A percentile compares a stretch with the other conserved stretches of the same genome.
These are phyloP conservation scores for Haplosporangium gracile DNA, from an alignment of 192 early-diverging fungal genomes.

Conservation along the genomic window DNA sequence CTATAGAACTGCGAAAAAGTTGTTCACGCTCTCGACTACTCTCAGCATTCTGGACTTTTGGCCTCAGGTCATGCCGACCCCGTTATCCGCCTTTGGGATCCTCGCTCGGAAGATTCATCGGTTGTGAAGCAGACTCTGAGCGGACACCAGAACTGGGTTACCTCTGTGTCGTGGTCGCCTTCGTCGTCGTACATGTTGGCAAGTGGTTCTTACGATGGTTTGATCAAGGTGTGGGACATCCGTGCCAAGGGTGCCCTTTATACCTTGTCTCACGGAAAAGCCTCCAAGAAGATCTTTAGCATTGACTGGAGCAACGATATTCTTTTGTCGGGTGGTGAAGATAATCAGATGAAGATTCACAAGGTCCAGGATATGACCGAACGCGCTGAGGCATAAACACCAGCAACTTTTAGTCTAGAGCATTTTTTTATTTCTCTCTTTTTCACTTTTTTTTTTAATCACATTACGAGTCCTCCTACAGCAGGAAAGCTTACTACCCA, in stretches of 20 bases:
- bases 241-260: slow-evolving; percentile 89
- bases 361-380: slow-evolving; percentile 51
- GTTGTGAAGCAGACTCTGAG: slow-evolving; percentile 83
- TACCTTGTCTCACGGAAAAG: slow-evolving; percentile 65
- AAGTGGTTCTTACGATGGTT: slow-evolving; percentile 88
- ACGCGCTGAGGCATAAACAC: slow-evolving; percentile 30
- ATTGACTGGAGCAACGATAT: slow-evolving; percentile 77
- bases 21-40: slow-evolving; percentile 81
- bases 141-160: slow-evolving; percentile 88
- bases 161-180: slow-evolving; percentile 88
- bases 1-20: slow-evolving; percentile 88
- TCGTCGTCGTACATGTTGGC: slow-evolving; percentile 80
- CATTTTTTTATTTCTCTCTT: neutral
- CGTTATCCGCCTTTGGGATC: slow-evolving; percentile 91
- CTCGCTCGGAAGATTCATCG: slow-evolving; percentile 79
- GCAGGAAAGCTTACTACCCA: neutral
- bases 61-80: slow-evolving; percentile 93
- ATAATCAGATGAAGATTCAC: slow-evolving; percentile 73
- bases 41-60: slow-evolving; percentile 73
- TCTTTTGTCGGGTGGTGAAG: slow-evolving; percentile 85
- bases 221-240: slow-evolving; percentile 95
- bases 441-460: neutral
- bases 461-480: neutral
- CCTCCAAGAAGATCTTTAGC: slow-evolving; percentile 74
- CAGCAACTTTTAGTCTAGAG: neutral